Base-by-base conservation (phyloP, 2,329 filamentous ascomycete species). In the Alternaria ventricosa region DNA sequence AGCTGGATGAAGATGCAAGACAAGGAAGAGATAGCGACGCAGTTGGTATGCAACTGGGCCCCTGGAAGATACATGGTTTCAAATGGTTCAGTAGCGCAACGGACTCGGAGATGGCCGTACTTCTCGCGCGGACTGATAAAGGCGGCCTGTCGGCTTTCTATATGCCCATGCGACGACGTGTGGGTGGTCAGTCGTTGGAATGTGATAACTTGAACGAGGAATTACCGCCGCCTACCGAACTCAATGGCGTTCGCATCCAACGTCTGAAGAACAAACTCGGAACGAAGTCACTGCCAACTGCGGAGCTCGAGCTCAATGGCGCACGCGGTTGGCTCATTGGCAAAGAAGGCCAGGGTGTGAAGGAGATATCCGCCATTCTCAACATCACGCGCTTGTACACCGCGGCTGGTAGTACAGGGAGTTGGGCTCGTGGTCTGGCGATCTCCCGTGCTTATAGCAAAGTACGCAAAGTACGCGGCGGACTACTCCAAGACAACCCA, bases 251-350 rank as follows among this genome's bases (percentile, higher is more conserved):
- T 9, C 83, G 83, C 9, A 91, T 93, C 66, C 87, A 90, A 61
- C 85, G 90, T 0, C 81, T 94, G 15, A 93, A 94, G 80, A 87
- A 87, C 76, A 94, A 93, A 72, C 84, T 92, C 4, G 91, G 91
- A 25, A 93, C 90, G 0, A 87, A 87, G 50, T 84, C 88, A 0
- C 81, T 94, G 0, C 90, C 91, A 0, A 93, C 91, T 0, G 91
- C 90, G 0, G 91, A 94, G 75, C 84, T 94, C 0, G 89, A 90
- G 63, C 83, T 82, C 41, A 73, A 57, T 64, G 73, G 73, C 33
- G 73, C 75, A 10, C 75, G 79, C 33, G 80, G 70, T 75, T 56
- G 89, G 83, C 82, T 93, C 6, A 80, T 94, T 27, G 92, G 92
- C 6, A 80, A 85, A 4, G 85, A 91, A 65, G 90, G 91, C 1